Evolutionary conservation across 1,284 basidiomycete species (phyloP).

Genomic region (Rhizoctonia solani): DNA sequence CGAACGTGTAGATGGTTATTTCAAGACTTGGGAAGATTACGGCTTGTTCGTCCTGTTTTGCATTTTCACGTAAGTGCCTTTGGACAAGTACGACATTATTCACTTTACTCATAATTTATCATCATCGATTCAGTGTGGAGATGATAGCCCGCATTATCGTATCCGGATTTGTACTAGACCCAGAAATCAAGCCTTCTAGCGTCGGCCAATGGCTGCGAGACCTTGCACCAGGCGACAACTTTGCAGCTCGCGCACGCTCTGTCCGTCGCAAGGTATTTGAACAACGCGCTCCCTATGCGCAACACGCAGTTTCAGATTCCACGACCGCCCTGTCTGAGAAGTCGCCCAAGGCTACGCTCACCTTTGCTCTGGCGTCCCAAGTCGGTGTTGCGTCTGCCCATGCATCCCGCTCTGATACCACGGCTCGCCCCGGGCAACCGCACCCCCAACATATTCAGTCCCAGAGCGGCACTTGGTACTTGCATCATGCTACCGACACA

Average conservation of each 20-base stretch:
- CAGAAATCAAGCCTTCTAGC: constrained; percentile 57
- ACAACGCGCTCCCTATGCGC: constrained; percentile 19
- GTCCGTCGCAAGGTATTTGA: constrained; percentile 30
- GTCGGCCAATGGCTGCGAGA: constrained; percentile 29
- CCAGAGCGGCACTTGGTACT: constrained; percentile 11
- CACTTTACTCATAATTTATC: constrained; percentile 17
- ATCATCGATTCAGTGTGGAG: constrained; percentile 63
- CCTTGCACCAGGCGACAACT: constrained; percentile 31
- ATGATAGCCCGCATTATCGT: constrained; percentile 87
- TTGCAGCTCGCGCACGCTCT: constrained; percentile 23
- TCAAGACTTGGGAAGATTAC: constrained; percentile 86
- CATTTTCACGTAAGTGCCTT: constrained; percentile 76
- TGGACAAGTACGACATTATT: too few species aligned
- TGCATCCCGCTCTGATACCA: constrained; percentile 14
- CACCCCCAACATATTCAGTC: constrained; percentile 32
- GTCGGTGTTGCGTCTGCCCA: constrained; percentile 18
- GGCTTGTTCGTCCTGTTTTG: constrained; percentile 81
- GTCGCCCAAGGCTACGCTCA: constrained; percentile 12
- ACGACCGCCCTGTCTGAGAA: constrained; percentile 11
- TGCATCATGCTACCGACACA: constrained; percentile 50
- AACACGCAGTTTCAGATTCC: not conserved
- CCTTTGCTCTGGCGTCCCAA: constrained; percentile 20
- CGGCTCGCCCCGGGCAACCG: constrained; percentile 30
- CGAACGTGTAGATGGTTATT: constrained; percentile 66
- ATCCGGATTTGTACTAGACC: constrained; percentile 89